A percentile compares a stretch with the other conserved stretches of the same genome.
phyloP scores from a whole-genome alignment of 495 filamentous ascomycete species.

The Hypoxylon fuscum region DNA sequence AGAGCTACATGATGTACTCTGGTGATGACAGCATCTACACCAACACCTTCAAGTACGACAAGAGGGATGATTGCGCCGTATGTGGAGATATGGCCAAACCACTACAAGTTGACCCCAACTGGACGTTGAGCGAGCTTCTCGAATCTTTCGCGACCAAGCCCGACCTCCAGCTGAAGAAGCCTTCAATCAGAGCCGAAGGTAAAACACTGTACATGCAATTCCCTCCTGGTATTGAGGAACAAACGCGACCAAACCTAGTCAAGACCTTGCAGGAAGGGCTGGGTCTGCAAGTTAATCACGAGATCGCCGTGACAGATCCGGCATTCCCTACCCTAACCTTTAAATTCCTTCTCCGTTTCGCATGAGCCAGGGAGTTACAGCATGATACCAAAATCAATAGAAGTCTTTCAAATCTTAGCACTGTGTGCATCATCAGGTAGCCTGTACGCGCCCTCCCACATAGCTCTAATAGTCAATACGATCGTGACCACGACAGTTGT shows the following conservation, averaged over 20 bases:
- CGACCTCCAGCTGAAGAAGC: constrained; percentile 89
- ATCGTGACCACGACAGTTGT: no score
- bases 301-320: constrained; percentile 82
- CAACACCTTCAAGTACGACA: constrained; percentile 92
- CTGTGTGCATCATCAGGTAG: no score
- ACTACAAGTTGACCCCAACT: constrained; percentile 71
- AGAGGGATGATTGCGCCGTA: constrained; percentile 93
- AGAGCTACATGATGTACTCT: constrained; percentile 99
- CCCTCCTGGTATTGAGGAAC: constrained; percentile 79
- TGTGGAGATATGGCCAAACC: constrained; percentile 84
- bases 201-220: constrained; percentile 90
- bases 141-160: constrained; percentile 83
- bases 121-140: constrained; percentile 85
- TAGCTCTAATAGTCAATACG: no score
- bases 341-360: constrained; percentile 68
- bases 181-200: constrained; percentile 81
- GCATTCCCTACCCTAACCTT: constrained; percentile 78
- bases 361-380: constrained; percentile 28
- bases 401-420: neutral
- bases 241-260: constrained; percentile 81
- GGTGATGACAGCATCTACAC: constrained; percentile 96
- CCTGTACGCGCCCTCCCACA: no score
- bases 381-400: constrained; percentile 29
- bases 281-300: constrained; percentile 55
- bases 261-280: constrained; percentile 68